Base-by-base conservation (phyloP, 2,329 filamentous ascomycete genomes). In the Talaromyces islandicus region DNA sequence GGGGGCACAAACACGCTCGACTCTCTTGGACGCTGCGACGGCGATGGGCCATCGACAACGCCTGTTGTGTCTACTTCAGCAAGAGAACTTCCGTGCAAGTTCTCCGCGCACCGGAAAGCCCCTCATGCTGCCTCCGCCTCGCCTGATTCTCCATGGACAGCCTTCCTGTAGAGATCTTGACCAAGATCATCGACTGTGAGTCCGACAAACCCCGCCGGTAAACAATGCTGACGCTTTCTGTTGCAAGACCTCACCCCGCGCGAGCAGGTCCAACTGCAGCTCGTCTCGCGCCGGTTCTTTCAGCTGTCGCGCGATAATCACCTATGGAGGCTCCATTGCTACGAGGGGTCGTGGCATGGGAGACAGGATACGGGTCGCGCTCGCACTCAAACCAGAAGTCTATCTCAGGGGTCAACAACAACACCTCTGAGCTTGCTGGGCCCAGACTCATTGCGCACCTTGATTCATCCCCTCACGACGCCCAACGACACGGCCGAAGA, bases 241-340 rank as follows among this genome's bases (percentile, higher is more conserved):
- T 52, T 43, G 38, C 60, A 89, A n/a, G 86, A 82, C 69, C 83
- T 92, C 63, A 79, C 84, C n/a, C 81, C 86, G 17, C 68, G 71
- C 48, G 84, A 91, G 64, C 81, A 92, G 62, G 84, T 88, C 60
- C 81, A 75, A 59, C 77, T 93, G 35, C 90, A 92, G 74, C 81
- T 83, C 21, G 85, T 91, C 12, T 93, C 86, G 27, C 85, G 80
- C 64, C 81, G 80, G 51, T 84, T 93, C 61, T 81, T 87, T 29
- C 74, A 78, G 30, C 78, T 94, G 48, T 88, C 85, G 43, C 86
- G 91, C 60, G 91, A 96, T 70, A 84, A 89, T 67, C 83, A 80
- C 43, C 78, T 93, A 38, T 97, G 92, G 92, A 88, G 88, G 63
- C 76, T 81, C 3, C 81, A 87, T 69, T 92, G 89, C 71, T 91